Conservation (phyloP, 331 rosid genomes). For the Erythrophleum ivorense region DNA sequence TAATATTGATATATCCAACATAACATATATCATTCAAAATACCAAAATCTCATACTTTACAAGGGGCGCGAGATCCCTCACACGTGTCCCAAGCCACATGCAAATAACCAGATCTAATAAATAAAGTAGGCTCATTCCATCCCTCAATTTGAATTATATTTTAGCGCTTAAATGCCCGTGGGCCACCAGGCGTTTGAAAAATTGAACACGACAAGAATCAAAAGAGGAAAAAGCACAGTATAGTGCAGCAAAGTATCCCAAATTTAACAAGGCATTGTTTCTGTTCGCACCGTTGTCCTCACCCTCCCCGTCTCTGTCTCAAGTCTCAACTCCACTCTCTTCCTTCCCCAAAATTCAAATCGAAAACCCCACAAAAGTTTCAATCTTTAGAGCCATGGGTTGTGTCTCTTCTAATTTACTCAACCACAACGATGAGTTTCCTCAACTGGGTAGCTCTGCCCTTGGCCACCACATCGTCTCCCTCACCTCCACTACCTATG, state of each 20-base stretch:
- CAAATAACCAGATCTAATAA: neutral
- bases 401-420: slow-evolving; percentile 85
- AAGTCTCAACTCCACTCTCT: neutral
- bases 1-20: too few species aligned
- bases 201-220: slow-evolving; percentile 32
- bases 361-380: neutral
- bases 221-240: neutral
- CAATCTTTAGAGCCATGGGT: slow-evolving; percentile 54
- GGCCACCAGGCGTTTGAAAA: slow-evolving; percentile 43
- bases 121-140: neutral
- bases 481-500: slow-evolving; percentile 93
- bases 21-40: too few species aligned
- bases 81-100: neutral
- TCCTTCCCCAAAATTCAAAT: slow-evolving; percentile 30
- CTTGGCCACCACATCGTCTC: slow-evolving; percentile 92
- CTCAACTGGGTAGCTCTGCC: slow-evolving; percentile 70
- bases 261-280: neutral
- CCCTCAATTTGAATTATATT: slow-evolving; percentile 41
- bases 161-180: slow-evolving; percentile 57
- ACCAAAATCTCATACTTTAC: too few species aligned
- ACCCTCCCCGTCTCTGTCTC: neutral
- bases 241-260: neutral
- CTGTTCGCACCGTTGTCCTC: slow-evolving; percentile 22
- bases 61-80: too few species aligned
- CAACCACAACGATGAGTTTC: slow-evolving; percentile 72